A percentile compares a stretch with the other conserved stretches of the same genome.
Conservation (phyloP, 139 green algal genomes). For the Chlorella sorokiniana region DNA sequence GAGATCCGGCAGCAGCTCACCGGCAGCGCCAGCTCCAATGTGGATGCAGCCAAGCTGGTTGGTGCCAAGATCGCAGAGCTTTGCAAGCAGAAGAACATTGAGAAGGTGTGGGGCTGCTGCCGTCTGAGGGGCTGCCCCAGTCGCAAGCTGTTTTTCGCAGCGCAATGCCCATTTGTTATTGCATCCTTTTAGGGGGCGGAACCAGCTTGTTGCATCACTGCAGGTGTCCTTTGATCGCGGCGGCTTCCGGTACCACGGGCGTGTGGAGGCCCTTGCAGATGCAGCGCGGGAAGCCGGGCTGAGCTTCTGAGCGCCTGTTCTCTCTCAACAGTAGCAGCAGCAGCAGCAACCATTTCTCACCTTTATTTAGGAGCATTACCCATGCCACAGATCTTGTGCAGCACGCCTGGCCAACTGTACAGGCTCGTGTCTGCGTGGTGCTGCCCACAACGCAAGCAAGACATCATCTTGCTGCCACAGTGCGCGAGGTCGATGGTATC, state of each 20-base stretch:
- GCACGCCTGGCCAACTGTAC: too few relatives aligned
- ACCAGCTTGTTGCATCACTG: too few relatives aligned
- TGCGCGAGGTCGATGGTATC: too few relatives aligned
- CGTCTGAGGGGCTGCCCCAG: background rate
- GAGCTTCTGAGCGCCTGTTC: conserved; percentile 72
- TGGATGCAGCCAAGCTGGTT: conserved; percentile 78
- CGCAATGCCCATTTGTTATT: background rate
- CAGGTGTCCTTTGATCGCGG: conserved; percentile 88
- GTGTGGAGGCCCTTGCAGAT: conserved; percentile 92
- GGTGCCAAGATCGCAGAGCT: conserved; percentile 90
- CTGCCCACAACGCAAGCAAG: too few relatives aligned
- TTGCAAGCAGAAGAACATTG: conserved; percentile 82
- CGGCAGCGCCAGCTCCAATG: conserved; percentile 54
- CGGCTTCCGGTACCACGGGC: conserved; percentile 95
- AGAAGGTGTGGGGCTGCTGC: conserved; percentile 58
- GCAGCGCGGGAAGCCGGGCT: conserved; percentile 87
- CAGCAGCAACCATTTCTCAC: background rate
- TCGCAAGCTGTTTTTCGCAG: background rate
- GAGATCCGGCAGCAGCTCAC: conserved; percentile 65
- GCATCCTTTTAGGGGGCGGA: too few relatives aligned
- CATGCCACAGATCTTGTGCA: too few relatives aligned
- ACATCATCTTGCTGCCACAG: too few relatives aligned
- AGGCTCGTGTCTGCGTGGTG: too few relatives aligned
- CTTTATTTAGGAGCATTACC: background rate
- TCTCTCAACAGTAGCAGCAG: background rate